Evolutionary conservation across 2,329 filamentous ascomycete species (phyloP).

Genomic region (Arthrobotrys iridis): DNA sequence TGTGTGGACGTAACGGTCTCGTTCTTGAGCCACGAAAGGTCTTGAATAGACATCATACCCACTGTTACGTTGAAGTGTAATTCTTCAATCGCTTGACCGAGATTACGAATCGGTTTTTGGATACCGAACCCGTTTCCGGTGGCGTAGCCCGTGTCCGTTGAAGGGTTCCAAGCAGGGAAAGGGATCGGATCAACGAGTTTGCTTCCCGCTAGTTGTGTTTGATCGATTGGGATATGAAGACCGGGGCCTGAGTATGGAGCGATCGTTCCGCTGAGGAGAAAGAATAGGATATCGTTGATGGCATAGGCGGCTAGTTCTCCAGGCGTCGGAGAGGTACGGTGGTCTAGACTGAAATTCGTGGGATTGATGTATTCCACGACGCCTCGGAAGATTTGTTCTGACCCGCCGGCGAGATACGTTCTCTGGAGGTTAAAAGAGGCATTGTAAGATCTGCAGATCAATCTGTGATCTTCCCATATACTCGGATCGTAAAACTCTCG

Average conservation of each 20-base stretch:
- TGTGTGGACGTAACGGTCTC: slow-evolving; percentile 10
- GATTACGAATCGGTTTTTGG: slow-evolving; percentile 65
- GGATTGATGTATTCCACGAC: slow-evolving; percentile 8
- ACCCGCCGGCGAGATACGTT: slow-evolving; percentile 3
- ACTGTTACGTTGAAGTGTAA: slow-evolving; percentile 20
- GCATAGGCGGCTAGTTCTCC: slow-evolving; percentile 7
- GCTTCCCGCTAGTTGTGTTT: neutral
- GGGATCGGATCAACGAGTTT: slow-evolving; percentile 7
- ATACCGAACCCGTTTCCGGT: slow-evolving; percentile 69
- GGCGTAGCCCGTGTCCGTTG: slow-evolving; percentile 64
- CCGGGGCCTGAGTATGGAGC: neutral
- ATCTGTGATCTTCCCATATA: slow-evolving; percentile 10
- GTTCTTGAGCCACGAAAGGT: slow-evolving; percentile 8
- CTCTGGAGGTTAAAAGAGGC: slow-evolving; percentile 4
- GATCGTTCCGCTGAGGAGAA: neutral
- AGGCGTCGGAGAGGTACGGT: neutral
- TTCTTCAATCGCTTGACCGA: slow-evolving; percentile 7
- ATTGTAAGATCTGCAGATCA: slow-evolving; percentile 12
- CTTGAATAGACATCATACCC: slow-evolving; percentile 9
- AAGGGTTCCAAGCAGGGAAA: slow-evolving; percentile 60
- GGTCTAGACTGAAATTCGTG: neutral
- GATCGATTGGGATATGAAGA: neutral
- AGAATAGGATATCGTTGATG: slow-evolving; percentile 12
- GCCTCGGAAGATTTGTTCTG: neutral
- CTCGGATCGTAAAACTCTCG: neutral